Evolutionary conservation across 2,329 filamentous ascomycete genomes (phyloP).

Genomic region (Calonectria henricotiae): DNA sequence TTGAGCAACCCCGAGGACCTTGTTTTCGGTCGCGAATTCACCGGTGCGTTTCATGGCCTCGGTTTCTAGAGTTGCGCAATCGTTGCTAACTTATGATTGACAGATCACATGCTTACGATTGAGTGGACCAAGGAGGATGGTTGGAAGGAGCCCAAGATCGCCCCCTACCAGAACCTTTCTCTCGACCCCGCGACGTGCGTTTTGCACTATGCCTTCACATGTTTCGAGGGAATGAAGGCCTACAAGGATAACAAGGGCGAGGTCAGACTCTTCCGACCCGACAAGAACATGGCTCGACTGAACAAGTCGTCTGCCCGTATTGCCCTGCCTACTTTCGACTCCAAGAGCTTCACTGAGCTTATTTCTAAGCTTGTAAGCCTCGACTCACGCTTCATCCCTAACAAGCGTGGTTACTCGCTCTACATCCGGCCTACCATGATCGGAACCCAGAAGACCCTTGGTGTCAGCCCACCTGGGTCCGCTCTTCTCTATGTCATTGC

Average conservation of each 20-base stretch:
- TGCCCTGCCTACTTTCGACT: slow-evolving; percentile 89
- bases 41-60: slow-evolving; percentile 70
- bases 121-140: slow-evolving; percentile 92
- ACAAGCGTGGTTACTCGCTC: slow-evolving; percentile 89
- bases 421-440: slow-evolving; percentile 98
- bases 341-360: slow-evolving; percentile 82
- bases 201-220: slow-evolving; percentile 98
- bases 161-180: slow-evolving; percentile 96
- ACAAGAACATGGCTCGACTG: slow-evolving; percentile 95
- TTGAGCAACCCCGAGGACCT: slow-evolving; percentile 84
- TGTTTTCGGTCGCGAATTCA: slow-evolving; percentile 92
- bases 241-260: slow-evolving; percentile 89
- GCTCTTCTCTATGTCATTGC: slow-evolving; percentile 96
- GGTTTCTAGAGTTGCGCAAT: background rate
- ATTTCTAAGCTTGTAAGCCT: slow-evolving; percentile 85
- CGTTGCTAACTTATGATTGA: slow-evolving; percentile 35
- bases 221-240: slow-evolving; percentile 99
- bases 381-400: slow-evolving; percentile 92
- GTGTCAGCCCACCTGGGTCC: slow-evolving; percentile 91
- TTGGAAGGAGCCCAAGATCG: slow-evolving; percentile 88
- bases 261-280: slow-evolving; percentile 91
- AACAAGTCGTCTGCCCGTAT: slow-evolving; percentile 95
- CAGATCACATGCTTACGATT: slow-evolving; percentile 96
- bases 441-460: slow-evolving; percentile 94
- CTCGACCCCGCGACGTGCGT: slow-evolving; percentile 97